Base-by-base conservation (phyloP, 768 basidiomycete species). In the Nidularia sp. region DNA sequence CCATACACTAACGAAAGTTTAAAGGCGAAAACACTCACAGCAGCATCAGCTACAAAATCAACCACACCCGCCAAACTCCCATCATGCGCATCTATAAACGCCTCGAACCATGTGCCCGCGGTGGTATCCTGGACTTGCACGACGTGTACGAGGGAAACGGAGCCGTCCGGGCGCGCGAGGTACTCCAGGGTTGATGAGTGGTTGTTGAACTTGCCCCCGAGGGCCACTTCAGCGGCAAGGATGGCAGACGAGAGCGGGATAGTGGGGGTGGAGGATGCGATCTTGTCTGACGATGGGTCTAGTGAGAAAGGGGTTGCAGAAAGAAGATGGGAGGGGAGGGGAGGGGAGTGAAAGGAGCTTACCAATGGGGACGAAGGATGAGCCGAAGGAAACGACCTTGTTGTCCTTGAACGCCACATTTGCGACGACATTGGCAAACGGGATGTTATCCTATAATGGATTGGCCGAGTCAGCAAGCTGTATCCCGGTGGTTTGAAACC, bases 71-170 rank as follows among this genome's bases (percentile, higher is more conserved):
- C 58, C 46, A 82, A 58, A 45, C 75, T 69, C 6, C 76, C 75
- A 31, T 69, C 64, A 51, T 76, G 74, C 10, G 76, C 80, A 52
- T 82, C 80, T 49, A 83, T 73, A 54, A 77, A 79, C 1, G 79
- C 80, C 64, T 83, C 79, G 55, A 73, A 74, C 78, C 78, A 82
- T n/a, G 70, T 70, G 45, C 74, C 61, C 2, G 54, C 53, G 1
- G 53, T 48, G 34, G 57, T 52, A 53, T 66, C 65, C 52, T 61
- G 58, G 34, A 71, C 59, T 48, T 71, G 68, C 13, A 70, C 51
- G 9, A 64, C 66, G 55, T 77, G 69, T 5, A 72, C 66, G 22
- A 77, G 69, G 36, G 60, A 67, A 18, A 63, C 60, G 12, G 64
- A 63, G 25, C 65, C 67, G 53, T 74, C 70, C 6, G 65, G 58